These are phyloP conservation scores for Daldinia sp. DNA, from an alignment of 2,329 filamentous ascomycete species.

Conservation along the genomic window DNA sequence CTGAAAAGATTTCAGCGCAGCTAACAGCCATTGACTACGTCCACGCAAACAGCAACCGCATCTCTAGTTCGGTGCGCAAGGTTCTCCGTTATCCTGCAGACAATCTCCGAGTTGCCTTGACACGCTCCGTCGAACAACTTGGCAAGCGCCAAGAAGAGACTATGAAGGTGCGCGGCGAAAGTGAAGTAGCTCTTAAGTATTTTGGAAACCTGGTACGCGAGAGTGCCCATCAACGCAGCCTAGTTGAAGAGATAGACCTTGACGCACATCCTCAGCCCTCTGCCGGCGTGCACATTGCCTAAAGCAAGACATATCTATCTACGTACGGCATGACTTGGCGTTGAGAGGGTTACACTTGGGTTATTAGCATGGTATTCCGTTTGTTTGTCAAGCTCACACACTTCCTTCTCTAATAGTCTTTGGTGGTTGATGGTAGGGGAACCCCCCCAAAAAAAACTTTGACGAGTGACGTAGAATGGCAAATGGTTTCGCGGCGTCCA, in stretches of 20 bases:
- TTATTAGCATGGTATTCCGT: constrained; percentile 24
- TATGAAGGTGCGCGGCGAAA: constrained; percentile 80
- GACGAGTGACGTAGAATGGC: constrained; percentile 30
- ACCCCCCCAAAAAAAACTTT: constrained; percentile 13
- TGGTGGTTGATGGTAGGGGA: constrained; percentile 15
- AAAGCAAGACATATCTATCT: constrained; percentile 16
- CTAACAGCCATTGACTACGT: constrained; percentile 89
- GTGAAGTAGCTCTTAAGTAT: constrained; percentile 87
- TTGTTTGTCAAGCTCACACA: constrained; percentile 8
- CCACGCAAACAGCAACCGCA: constrained; percentile 84
- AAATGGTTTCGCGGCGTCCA: constrained; percentile 18
- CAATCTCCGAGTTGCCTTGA: constrained; percentile 82
- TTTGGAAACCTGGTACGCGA: constrained; percentile 84
- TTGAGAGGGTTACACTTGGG: constrained; percentile 18
- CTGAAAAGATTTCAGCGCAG: constrained; percentile 82
- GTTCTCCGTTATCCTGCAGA: constrained; percentile 88
- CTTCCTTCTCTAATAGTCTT: constrained; percentile 6
- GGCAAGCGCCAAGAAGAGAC: constrained; percentile 82
- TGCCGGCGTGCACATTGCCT: constrained; percentile 26
- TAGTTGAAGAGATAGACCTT: constrained; percentile 62
- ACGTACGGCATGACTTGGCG: constrained; percentile 27
- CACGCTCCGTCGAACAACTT: constrained; percentile 86
- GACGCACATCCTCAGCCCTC: constrained; percentile 57
- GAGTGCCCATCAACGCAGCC: constrained; percentile 60
- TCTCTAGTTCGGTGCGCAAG: constrained; percentile 85